Evolutionary conservation across 345 rosid species (phyloP).

Genomic region (Pistacia vera): DNA sequence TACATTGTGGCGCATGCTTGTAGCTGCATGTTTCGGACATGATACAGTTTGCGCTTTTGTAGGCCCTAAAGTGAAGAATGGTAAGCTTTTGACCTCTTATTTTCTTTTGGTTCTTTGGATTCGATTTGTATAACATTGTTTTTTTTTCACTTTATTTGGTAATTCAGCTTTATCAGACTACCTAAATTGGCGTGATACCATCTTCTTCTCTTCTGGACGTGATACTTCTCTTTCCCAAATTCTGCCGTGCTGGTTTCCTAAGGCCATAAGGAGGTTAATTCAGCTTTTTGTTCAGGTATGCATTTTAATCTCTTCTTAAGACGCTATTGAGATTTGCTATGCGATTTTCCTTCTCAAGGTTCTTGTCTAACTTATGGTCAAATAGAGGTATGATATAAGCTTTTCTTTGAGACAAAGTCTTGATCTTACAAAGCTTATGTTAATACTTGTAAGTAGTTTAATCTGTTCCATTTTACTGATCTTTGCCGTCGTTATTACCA

Average conservation of each 20-base stretch:
- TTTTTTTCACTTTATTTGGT: slow-evolving; percentile 24
- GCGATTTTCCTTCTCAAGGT: slow-evolving; percentile 5
- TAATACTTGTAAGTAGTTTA: neutral
- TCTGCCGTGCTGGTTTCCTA: slow-evolving; percentile 98
- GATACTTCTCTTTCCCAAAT: slow-evolving; percentile 95
- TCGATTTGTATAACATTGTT: slow-evolving; percentile 15
- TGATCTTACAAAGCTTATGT: slow-evolving; percentile 2
- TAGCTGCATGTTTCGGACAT: slow-evolving; percentile 73
- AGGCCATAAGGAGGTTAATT: slow-evolving; percentile 80
- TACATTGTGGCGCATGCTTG: slow-evolving; percentile 83
- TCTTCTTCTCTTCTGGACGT: slow-evolving; percentile 84
- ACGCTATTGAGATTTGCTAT: slow-evolving; percentile 16
- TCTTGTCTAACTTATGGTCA: slow-evolving; percentile 3
- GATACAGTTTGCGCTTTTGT: slow-evolving; percentile 56
- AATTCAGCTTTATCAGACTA: slow-evolving; percentile 71
- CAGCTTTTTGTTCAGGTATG: slow-evolving; percentile 93
- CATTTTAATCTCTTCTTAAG: slow-evolving; percentile 10
- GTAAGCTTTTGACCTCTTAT: slow-evolving; percentile 42
- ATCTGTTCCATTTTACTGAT: slow-evolving; percentile 9
- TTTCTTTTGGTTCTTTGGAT: slow-evolving; percentile 22
- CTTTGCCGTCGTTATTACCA: neutral
- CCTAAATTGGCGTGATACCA: slow-evolving; percentile 85
- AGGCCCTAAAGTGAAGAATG: slow-evolving; percentile 55
- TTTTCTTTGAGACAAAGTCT: slow-evolving; percentile 1
- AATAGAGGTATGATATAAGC: slow-evolving; percentile 8